Conservation (phyloP, 805 yeast genomes). For the Nakazawaea ernobii region DNA sequence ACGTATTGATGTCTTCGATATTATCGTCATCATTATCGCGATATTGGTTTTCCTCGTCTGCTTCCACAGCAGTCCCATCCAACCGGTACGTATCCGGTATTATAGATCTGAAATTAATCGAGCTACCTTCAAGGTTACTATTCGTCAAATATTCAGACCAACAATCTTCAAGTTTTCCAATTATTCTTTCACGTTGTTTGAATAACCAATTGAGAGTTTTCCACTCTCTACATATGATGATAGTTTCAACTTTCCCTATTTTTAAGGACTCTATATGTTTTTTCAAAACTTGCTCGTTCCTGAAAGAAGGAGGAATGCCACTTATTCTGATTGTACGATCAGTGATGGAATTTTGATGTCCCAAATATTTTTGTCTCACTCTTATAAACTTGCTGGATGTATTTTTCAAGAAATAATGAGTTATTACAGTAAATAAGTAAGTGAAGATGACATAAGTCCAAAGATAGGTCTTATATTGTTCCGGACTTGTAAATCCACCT, state of each 20-base stretch:
- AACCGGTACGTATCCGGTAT: slow-evolving; percentile 6
- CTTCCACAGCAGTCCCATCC: background rate
- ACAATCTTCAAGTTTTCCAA: slow-evolving; percentile 56
- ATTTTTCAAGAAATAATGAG: slow-evolving; percentile 52
- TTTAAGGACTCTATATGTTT: slow-evolving; percentile 72
- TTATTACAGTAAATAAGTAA: slow-evolving; percentile 70
- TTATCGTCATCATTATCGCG: slow-evolving; percentile 18
- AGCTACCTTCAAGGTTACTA: background rate
- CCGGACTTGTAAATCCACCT: slow-evolving; percentile 17
- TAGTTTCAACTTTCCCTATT: slow-evolving; percentile 72
- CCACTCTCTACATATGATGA: slow-evolving; percentile 88
- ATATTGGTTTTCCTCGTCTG: slow-evolving; percentile 6
- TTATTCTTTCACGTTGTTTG: slow-evolving; percentile 45
- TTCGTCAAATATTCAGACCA: slow-evolving; percentile 68
- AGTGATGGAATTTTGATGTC: slow-evolving; percentile 81
- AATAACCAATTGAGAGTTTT: slow-evolving; percentile 60
- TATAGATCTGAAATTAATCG: slow-evolving; percentile 7
- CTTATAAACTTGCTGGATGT: slow-evolving; percentile 71
- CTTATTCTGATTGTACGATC: slow-evolving; percentile 85
- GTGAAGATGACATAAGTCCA: slow-evolving; percentile 90
- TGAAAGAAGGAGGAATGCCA: slow-evolving; percentile 80
- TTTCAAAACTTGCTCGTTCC: slow-evolving; percentile 65
- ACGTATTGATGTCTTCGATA: slow-evolving; percentile 9
- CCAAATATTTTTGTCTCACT: slow-evolving; percentile 76
- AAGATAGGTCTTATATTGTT: slow-evolving; percentile 49